These are phyloP conservation scores for Trematosphaeria pertusa DNA, from an alignment of 2,329 filamentous ascomycete species.

Conservation along the genomic window DNA sequence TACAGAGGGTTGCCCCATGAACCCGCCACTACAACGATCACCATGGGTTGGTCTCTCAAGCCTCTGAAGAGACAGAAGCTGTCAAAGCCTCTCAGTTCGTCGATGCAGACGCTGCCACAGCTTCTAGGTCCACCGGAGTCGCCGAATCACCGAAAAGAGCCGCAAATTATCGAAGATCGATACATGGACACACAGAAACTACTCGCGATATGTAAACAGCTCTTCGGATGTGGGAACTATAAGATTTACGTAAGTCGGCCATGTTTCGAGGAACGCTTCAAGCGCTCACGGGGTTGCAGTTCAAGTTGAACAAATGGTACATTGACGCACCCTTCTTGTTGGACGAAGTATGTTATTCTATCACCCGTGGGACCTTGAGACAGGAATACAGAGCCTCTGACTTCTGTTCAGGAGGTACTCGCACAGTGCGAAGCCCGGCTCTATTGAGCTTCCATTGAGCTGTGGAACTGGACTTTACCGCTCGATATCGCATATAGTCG, in stretches of 20 bases:
- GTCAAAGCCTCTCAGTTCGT: not conserved
- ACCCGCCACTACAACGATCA: not conserved
- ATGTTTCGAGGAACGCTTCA: not conserved
- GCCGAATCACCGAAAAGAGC: not conserved
- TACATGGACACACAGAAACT: constrained; percentile 29
- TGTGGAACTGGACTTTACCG: not conserved
- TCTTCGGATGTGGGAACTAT: constrained; percentile 20
- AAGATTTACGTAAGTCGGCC: constrained; percentile 10
- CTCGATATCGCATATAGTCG: no score
- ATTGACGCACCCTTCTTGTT: constrained; percentile 11
- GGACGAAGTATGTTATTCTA: constrained; percentile 9
- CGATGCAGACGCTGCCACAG: not conserved
- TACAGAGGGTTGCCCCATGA: no score
- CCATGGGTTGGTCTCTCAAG: not conserved
- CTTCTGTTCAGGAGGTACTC: constrained; percentile 9
- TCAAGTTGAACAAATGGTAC: constrained; percentile 14
- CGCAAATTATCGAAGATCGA: constrained; percentile 27
- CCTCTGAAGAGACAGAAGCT: not conserved
- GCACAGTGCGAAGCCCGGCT: constrained; percentile 13
- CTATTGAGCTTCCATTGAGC: not conserved
- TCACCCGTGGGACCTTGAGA: not conserved
- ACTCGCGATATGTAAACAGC: constrained; percentile 12
- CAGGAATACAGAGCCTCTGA: not conserved
- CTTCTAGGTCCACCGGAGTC: not conserved
- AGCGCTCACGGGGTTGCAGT: constrained; percentile 4